A percentile compares a stretch with the other conserved stretches of the same genome.
Evolutionary conservation across 106 monocot species (phyloP).

Genomic region (Cymbidium sinense): DNA sequence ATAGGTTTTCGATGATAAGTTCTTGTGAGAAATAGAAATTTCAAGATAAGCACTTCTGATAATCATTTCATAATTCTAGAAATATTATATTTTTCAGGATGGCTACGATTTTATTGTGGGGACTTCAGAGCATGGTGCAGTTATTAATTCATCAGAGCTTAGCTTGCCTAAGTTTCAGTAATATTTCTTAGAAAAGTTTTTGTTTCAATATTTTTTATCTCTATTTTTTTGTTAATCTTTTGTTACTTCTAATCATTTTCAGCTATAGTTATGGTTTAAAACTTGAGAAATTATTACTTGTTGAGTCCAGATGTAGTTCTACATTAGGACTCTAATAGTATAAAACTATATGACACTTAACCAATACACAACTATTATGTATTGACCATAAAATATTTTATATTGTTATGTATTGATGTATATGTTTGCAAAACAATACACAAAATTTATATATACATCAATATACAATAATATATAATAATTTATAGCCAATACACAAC

Average conservation of each 20-base stretch:
- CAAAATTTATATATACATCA: too few species aligned
- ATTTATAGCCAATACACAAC: too few species aligned
- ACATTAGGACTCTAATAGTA: too few species aligned
- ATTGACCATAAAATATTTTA: too few species aligned
- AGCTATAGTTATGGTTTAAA: neutral
- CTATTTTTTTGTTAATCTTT: neutral
- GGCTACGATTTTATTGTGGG: conserved; percentile 93
- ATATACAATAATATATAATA: too few species aligned
- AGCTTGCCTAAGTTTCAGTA: conserved; percentile 64
- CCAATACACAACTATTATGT: too few species aligned
- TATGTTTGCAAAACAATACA: too few species aligned
- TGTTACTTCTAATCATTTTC: neutral
- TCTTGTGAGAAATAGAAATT: neutral
- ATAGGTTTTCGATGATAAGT: neutral
- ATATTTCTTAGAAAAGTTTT: neutral
- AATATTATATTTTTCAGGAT: conserved; percentile 37
- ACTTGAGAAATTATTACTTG: too few species aligned
- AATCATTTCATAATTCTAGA: conserved; percentile 2
- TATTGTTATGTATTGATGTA: too few species aligned
- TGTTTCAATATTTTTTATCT: neutral
- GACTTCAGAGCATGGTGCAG: conserved; percentile 90
- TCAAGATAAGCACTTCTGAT: neutral
- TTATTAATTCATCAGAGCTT: conserved; percentile 75
- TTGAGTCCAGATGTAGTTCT: too few species aligned
- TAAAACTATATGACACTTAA: too few species aligned